Conservation (phyloP, 106 monocot genomes). For the Dioscorea dumetorum region DNA sequence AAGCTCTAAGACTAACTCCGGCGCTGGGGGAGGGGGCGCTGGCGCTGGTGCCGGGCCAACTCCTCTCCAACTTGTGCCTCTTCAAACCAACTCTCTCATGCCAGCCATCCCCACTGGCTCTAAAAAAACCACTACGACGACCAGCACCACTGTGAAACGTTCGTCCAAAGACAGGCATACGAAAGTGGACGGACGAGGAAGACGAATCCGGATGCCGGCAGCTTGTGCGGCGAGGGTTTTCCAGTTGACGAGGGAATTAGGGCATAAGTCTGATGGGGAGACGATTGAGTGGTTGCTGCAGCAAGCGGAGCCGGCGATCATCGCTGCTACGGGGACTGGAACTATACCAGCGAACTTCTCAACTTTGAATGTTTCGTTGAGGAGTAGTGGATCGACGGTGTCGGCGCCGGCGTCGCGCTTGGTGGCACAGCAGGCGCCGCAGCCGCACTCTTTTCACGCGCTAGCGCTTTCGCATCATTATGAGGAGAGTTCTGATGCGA, state of each 20-base stretch:
- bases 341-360: constrained; percentile 84
- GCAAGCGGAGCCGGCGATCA: constrained; percentile 84
- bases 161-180: constrained; percentile 83
- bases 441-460: constrained; percentile 8
- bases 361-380: constrained; percentile 59
- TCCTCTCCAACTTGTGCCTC: constrained; percentile 8
- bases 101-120: too few species aligned
- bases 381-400: constrained; percentile 39
- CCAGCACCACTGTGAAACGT: constrained; percentile 20
- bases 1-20: constrained; percentile 40
- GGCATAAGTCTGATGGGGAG: constrained; percentile 89
- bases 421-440: not conserved
- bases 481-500: constrained; percentile 6
- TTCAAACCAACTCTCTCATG: not conserved
- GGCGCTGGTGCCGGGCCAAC: not conserved
- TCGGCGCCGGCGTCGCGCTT: constrained; percentile 36
- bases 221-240: constrained; percentile 77
- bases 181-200: constrained; percentile 76
- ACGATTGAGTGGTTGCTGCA: constrained; percentile 88
- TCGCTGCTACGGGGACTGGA: constrained; percentile 78
- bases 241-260: constrained; percentile 77
- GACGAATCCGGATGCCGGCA: constrained; percentile 83
- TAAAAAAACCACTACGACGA: too few species aligned
- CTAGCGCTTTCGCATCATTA: constrained; percentile 35
- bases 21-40: too few species aligned